Evolutionary conservation across 768 basidiomycete species (phyloP), one percentile per base, ranked within the genome.

Genomic region (Lyophyllum atratum): DNA sequence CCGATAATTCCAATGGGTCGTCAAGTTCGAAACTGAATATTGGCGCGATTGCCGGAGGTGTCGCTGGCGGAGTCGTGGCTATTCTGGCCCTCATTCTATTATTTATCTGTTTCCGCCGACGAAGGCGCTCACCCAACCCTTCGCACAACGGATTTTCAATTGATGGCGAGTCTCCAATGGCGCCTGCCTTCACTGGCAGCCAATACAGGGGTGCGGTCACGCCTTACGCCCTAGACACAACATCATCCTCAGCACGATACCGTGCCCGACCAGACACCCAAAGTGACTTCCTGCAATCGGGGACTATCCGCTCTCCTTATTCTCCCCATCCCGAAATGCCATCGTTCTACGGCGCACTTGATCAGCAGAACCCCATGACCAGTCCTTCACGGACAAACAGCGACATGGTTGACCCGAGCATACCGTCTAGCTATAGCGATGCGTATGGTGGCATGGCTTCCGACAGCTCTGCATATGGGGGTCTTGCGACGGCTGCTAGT

Each of bases 11-110:
- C 22, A 42, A 42, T 21, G 24, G 22, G 3, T 1, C 11, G 24
- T 48, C 50, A 22, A 29, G 5, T 8, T 17, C 49, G 10, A 55
- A 47, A 33, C n/a, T 29, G 22, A 43, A 42, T 29, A 46, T 56
- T 6, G 62, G 49, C 24, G 62, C 45, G 8, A 58, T 61, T 28
- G 57, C 26, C 1, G 59, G 59, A 31, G 52, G 34, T n/a, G 52
- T 59, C 26, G 29, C 52, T 12, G 61, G 58, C 6, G 61, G 61
- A 22, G 33, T 59, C 5, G 34, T 52, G 8, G 46, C 37, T 21
- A 33, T 59, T 37, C 9, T 56, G 17, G 48, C 43, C 17, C 45
- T 61, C 12, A 11, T 49, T 25, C 39, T 57, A 6, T n/a, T 55
- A 15, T 48, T 58, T 4, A 25, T 60, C 10, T 26, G 9, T 21